Conservation (phyloP, 23 red algal species). For the Gracilaria gracilis region DNA sequence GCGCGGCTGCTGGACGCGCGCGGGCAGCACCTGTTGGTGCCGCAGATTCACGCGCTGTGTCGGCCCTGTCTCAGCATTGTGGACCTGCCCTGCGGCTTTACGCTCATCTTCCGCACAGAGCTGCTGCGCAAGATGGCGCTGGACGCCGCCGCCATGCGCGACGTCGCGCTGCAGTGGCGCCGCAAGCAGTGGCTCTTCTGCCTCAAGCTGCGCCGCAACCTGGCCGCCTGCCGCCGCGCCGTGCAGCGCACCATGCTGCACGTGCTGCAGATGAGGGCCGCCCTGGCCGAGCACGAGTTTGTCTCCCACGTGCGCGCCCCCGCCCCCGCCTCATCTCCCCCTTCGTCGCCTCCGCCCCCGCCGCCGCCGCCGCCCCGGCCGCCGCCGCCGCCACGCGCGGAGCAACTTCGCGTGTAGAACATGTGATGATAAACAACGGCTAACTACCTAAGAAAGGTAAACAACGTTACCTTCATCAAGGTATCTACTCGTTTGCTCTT, state of each 20-base stretch:
- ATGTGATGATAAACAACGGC: no score
- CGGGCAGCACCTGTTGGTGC: conserved; percentile 22
- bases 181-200: conserved; percentile 25
- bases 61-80: conserved; percentile 27
- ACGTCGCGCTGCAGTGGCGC: conserved; percentile 11
- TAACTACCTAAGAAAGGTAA: no score
- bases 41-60: conserved; percentile 13
- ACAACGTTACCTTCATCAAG: no score
- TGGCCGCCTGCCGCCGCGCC: conserved; percentile 1
- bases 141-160: conserved; percentile 24
- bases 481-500: no score
- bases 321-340: no score
- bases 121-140: conserved; percentile 24
- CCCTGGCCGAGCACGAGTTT: neutral
- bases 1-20: conserved; percentile 22
- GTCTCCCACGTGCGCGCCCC: no score
- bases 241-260: neutral
- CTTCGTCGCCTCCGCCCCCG: no score
- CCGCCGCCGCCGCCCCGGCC: no score
- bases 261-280: neutral
- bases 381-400: no score
- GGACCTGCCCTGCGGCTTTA: conserved; percentile 49
- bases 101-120: conserved; percentile 38
- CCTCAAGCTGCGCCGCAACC: conserved; percentile 12
- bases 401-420: no score